Evolutionary conservation across 2,329 filamentous ascomycete genomes (phyloP).

Genomic region (Trichoderma cornu-damae): DNA sequence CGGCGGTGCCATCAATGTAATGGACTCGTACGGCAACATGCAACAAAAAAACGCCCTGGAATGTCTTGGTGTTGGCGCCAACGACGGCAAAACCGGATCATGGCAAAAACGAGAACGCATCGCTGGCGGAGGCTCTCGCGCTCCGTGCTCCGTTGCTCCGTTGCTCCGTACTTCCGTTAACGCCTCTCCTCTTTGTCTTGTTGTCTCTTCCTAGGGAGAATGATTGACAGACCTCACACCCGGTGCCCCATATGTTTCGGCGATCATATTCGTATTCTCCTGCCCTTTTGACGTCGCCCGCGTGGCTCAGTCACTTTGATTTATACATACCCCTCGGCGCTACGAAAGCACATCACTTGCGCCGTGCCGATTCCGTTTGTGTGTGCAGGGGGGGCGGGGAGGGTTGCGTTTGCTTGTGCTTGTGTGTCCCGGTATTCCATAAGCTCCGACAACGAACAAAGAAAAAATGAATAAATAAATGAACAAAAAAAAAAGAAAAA

Average conservation of each 20-base stretch:
- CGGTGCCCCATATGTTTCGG: neutral
- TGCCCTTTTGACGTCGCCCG: constrained; percentile 2
- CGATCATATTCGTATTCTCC: constrained; percentile 8
- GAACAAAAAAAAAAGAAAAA: too few relatives aligned
- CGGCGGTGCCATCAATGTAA: neutral
- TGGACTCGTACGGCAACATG: too few relatives aligned
- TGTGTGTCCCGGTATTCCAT: neutral
- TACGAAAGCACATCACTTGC: neutral
- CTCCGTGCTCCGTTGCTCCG: too few relatives aligned
- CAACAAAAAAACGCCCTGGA: neutral
- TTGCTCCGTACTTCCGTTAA: too few relatives aligned
- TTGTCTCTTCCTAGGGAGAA: neutral
- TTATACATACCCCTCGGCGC: neutral
- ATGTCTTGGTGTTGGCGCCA: neutral
- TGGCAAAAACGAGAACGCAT: neutral
- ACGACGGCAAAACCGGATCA: neutral
- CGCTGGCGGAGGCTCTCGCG: neutral
- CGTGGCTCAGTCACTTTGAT: constrained; percentile 16
- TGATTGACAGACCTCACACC: neutral
- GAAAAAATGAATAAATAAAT: neutral
- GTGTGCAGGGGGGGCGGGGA: neutral
- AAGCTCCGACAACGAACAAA: neutral
- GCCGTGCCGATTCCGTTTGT: neutral
- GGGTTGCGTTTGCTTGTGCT: neutral
- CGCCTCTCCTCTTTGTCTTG: neutral